These are phyloP conservation scores for Colletotrichum graminicola DNA, from an alignment of 2,329 filamentous ascomycete genomes.

Conservation along the genomic window DNA sequence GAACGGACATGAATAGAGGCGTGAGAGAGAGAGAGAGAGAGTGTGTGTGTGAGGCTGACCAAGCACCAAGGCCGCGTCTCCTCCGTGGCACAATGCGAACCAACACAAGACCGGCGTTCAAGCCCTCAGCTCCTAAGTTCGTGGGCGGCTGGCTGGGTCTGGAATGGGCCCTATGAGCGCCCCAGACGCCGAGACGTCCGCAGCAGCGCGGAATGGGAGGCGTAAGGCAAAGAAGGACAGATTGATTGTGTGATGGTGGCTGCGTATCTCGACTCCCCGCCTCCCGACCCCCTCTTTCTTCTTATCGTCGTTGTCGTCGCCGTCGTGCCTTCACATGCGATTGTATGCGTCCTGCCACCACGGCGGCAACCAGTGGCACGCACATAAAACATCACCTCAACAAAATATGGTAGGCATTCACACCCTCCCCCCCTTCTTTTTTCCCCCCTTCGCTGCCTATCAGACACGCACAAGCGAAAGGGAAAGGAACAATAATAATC, in stretches of 20 bases:
- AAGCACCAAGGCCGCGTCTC: not conserved
- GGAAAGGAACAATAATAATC: not conserved
- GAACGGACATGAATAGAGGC: not conserved
- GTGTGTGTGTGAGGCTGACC: conserved; percentile 3
- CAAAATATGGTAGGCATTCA: not conserved
- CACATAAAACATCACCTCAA: not conserved
- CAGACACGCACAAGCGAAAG: not conserved
- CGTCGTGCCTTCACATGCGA: not conserved
- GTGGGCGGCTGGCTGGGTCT: not conserved
- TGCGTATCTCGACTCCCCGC: not conserved
- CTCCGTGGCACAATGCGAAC: not conserved
- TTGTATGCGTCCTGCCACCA: not conserved
- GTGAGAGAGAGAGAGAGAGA: not conserved
- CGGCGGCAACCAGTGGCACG: not conserved
- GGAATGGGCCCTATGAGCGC: not conserved
- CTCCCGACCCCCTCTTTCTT: too few species aligned
- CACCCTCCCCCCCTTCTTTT: not conserved
- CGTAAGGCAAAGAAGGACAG: not conserved
- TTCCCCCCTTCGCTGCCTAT: not conserved
- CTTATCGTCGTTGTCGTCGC: not conserved
- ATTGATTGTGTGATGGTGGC: not conserved
- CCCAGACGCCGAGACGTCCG: conserved; percentile 13
- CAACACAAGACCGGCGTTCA: not conserved
- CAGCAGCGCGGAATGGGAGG: not conserved
- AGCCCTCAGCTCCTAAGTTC: not conserved